phyloP scores from a whole-genome alignment of 108 stramenopile species.

The Cyclotella atomus region DNA sequence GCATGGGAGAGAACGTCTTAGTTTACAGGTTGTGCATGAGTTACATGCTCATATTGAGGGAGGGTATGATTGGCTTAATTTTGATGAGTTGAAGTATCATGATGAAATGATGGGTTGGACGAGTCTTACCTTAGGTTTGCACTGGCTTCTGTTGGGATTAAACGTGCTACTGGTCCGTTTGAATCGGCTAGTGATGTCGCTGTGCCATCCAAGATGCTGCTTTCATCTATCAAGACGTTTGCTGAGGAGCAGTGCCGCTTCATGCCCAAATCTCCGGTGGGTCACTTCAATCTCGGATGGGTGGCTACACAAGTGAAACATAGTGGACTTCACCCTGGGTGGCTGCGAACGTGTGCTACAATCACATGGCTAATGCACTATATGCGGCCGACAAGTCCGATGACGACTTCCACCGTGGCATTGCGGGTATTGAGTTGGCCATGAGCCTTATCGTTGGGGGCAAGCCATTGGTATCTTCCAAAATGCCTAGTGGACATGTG shows the following conservation, averaged over 20 bases:
- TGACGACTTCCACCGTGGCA: constrained; percentile 19
- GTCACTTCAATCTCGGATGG: constrained; percentile 13
- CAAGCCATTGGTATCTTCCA: constrained; percentile 2
- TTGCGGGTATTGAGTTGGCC: constrained; percentile 8
- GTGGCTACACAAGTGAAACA: constrained; percentile 12
- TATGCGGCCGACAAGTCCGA: not conserved
- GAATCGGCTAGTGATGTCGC: not conserved
- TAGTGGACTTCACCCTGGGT: not conserved
- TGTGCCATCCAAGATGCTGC: constrained; percentile 12
- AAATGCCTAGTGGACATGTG: not conserved
- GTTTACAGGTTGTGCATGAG: constrained; percentile 21
- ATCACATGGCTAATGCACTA: constrained; percentile 1
- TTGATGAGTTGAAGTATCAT: constrained; percentile 9
- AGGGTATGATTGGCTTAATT: not conserved
- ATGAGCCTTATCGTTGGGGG: constrained; percentile 20
- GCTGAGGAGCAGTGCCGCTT: constrained; percentile 15
- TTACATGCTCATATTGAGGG: constrained; percentile 16
- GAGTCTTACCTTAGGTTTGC: constrained; percentile 22
- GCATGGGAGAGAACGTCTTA: not conserved
- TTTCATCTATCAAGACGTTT: constrained; percentile 8
- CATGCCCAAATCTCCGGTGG: constrained; percentile 10
- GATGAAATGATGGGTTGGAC: not conserved
- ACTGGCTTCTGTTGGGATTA: constrained; percentile 16
- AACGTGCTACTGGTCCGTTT: not conserved
- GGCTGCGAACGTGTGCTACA: constrained; percentile 3